Percentiles rank a stretch among this genome's conserved stretches.
phyloP scores from a whole-genome alignment of 495 filamentous ascomycete genomes.

The Penicillium pancosmium region DNA sequence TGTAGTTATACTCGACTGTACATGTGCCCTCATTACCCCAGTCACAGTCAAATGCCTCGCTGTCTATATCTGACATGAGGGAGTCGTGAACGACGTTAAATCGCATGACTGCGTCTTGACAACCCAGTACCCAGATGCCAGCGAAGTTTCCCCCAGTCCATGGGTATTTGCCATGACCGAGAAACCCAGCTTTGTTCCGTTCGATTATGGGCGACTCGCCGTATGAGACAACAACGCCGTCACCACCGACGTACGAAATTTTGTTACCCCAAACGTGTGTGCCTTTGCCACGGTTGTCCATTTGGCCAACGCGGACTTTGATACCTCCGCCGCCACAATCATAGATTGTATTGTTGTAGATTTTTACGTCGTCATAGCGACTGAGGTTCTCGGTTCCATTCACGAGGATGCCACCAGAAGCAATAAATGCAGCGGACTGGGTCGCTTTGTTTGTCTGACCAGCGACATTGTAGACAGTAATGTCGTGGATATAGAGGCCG shows the following conservation, averaged over 20 bases:
- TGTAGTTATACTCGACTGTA: conserved; percentile 20
- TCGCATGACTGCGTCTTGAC: conserved; percentile 15
- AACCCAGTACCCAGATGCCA: conserved; percentile 15
- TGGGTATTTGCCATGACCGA: conserved; percentile 16
- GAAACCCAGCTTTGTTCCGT: conserved; percentile 8
- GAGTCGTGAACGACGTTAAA: conserved; percentile 15
- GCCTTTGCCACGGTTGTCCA: conserved; percentile 10
- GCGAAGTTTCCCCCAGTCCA: conserved; percentile 16
- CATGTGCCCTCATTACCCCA: conserved; percentile 15
- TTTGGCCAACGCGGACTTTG: conserved; percentile 17
- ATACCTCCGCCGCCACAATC: conserved; percentile 17
- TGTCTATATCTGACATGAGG: conserved; percentile 16
- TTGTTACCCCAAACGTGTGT: conserved; percentile 10
- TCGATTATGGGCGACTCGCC: conserved; percentile 6
- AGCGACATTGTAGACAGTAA: conserved; percentile 12
- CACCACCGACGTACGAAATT: conserved; percentile 15
- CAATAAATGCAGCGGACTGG: conserved; percentile 8
- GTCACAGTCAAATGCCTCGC: conserved; percentile 19
- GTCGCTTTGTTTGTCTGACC: conserved; percentile 13
- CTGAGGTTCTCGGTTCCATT: conserved; percentile 9
- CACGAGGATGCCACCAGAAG: conserved; percentile 9
- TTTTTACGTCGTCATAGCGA: conserved; percentile 16
- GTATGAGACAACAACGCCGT: conserved; percentile 15
- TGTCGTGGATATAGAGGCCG: conserved; percentile 11
- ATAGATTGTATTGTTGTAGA: conserved; percentile 10